Percentiles rank a stretch among this genome's conserved stretches.
Conservation (phyloP, 805 yeast species). For the Scheffersomyces ergatensis region DNA sequence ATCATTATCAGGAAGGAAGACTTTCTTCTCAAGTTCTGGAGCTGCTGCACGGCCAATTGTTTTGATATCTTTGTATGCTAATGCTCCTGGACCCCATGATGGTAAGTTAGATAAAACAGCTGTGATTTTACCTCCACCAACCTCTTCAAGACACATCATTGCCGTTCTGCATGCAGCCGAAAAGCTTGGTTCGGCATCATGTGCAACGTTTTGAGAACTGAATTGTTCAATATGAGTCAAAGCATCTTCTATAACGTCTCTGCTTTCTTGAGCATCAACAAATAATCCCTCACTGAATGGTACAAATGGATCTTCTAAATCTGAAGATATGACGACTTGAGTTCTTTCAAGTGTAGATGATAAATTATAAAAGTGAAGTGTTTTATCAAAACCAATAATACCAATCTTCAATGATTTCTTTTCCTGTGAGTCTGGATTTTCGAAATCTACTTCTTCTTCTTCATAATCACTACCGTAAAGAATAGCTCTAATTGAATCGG, state of each 20-base stretch:
- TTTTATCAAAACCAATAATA: slow-evolving; percentile 72
- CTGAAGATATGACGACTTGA: slow-evolving; percentile 60
- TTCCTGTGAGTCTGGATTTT: slow-evolving; percentile 30
- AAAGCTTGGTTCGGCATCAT: slow-evolving; percentile 63
- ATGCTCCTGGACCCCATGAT: slow-evolving; percentile 74
- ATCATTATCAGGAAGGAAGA: slow-evolving; percentile 57
- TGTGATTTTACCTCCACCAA: slow-evolving; percentile 84
- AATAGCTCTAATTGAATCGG: slow-evolving; percentile 66
- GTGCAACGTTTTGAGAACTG: slow-evolving; percentile 32
- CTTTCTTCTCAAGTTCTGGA: slow-evolving; percentile 44
- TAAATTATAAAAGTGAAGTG: slow-evolving; percentile 71
- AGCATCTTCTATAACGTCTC: slow-evolving; percentile 62
- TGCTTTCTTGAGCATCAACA: slow-evolving; percentile 71
- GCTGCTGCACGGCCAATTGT: slow-evolving; percentile 40
- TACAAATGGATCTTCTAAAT: slow-evolving; percentile 74
- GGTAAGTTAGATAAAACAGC: slow-evolving; percentile 70
- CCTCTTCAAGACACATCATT: slow-evolving; percentile 51
- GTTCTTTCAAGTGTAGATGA: slow-evolving; percentile 54
- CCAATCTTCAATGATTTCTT: slow-evolving; percentile 48
- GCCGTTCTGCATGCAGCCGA: slow-evolving; percentile 81
- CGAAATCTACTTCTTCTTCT: slow-evolving; percentile 20
- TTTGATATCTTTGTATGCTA: slow-evolving; percentile 43
- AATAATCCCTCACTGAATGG: slow-evolving; percentile 78
- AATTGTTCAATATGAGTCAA: slow-evolving; percentile 56
- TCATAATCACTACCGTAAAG: slow-evolving; percentile 19